Percentiles rank a stretch among this genome's conserved stretches.
phyloP scores from a whole-genome alignment of 177 flowering plant genomes.

The Vitis hybrid region DNA sequence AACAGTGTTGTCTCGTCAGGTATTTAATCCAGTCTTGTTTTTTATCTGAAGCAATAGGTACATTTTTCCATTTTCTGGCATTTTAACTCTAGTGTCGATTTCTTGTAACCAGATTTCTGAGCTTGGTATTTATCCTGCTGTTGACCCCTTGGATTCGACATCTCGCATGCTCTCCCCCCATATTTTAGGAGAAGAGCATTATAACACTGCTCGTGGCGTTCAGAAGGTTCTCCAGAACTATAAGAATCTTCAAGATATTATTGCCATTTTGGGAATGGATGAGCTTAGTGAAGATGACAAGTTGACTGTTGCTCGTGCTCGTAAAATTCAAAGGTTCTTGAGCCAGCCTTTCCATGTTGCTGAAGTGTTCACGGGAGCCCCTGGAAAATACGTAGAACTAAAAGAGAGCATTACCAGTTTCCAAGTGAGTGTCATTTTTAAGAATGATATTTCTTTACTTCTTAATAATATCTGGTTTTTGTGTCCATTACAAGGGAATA shows the following conservation, averaged over 20 bases:
- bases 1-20: conserved; percentile 93
- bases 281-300: conserved; percentile 99
- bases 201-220: conserved; percentile 93
- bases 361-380: conserved; percentile 96
- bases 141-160: conserved; percentile 92
- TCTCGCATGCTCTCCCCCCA: conserved; percentile 96
- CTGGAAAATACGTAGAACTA: conserved; percentile 92
- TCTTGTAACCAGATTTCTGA: conserved; percentile 68
- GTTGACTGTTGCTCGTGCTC: conserved; percentile 94
- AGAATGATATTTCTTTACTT: no score
- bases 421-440: conserved; percentile 53
- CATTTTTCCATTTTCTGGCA: background rate
- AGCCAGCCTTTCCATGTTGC: conserved; percentile 99
- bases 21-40: conserved; percentile 9
- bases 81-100: conserved; percentile 4
- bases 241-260: conserved; percentile 95
- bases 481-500: background rate
- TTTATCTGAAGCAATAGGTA: background rate
- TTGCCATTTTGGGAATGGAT: conserved; percentile 98
- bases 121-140: conserved; percentile 98
- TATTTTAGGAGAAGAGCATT: conserved; percentile 87
- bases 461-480: no score
- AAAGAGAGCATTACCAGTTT: conserved; percentile 87
- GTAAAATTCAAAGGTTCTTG: conserved; percentile 86
- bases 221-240: conserved; percentile 95